Base-by-base conservation (phyloP, 805 yeast genomes). In the Torulaspora delbrueckii region DNA sequence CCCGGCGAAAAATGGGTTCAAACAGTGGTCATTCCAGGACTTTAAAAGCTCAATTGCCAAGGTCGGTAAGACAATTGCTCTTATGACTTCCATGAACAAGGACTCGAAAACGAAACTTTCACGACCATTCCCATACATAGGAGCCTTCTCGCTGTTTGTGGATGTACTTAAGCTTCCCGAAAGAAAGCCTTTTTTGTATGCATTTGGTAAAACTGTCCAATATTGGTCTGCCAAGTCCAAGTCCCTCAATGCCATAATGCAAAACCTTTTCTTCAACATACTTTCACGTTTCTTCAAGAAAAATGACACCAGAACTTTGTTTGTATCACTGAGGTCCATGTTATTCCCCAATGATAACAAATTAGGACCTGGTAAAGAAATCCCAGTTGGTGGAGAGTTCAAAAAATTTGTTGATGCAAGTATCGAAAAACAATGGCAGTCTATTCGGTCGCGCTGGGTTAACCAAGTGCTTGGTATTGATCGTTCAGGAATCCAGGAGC, bases 311-410 rank as follows among this genome's bases (percentile, higher is more conserved):
- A 33, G 44, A 26, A 37, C 27, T 9, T n/a, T 45, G 7, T 23
- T 43, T 18, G 14, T 30, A 26, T 23, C 31, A 10, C 50, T 68
- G 2, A 58, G 80, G 42, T 58, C 60, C 25, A 57, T 63, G 25
- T 50, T 76, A n/a, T 77, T 76, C 47, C 80, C 81, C 2, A 60
- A 59, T 22, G 78, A 77, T 55, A 74, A 70, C 12, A 57, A 58
- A n/a, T 70, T 77, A 74, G 81, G 81, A 0, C 75, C 76, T 3
- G 67, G 75, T 4, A 55, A 74, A 18, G 54, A 63, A 2, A 61
- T 66, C n/a, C 79, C 81, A 1, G 57, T 61, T 8, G 63, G 58
- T 0, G 67, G 59, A 18, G 76, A 74, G 47, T 69, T 70, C 45
- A 62, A 58, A 24, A 51, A 50, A 2, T 55, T 67, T 19, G 63